Evolutionary conservation across 2,329 filamentous ascomycete genomes (phyloP).

Genomic region (Chaetomium strumarium): DNA sequence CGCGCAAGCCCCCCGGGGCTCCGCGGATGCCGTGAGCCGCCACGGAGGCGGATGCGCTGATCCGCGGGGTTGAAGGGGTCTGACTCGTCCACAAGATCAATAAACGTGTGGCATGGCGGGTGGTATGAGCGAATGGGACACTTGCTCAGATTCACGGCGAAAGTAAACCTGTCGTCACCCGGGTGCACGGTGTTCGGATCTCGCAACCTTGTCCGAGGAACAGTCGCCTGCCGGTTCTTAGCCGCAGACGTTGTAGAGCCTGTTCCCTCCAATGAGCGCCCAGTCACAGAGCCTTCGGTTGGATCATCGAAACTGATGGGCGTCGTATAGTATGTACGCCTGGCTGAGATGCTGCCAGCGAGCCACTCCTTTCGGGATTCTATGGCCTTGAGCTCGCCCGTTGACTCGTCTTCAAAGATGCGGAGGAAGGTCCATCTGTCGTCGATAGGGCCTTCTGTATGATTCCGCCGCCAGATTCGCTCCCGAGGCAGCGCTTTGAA

Average conservation of each 20-base stretch:
- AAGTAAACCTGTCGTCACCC: conserved; percentile 38
- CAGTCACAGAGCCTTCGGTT: neutral
- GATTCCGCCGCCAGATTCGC: conserved; percentile 58
- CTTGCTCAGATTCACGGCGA: conserved; percentile 45
- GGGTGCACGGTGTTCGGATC: conserved; percentile 43
- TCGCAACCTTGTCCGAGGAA: conserved; percentile 24
- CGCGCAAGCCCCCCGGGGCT: conserved; percentile 12
- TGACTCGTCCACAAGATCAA: conserved; percentile 54
- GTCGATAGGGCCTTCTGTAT: conserved; percentile 65
- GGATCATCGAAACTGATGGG: conserved; percentile 39
- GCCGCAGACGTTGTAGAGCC: neutral
- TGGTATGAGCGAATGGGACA: conserved; percentile 53
- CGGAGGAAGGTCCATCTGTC: conserved; percentile 66
- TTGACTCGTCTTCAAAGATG: conserved; percentile 54
- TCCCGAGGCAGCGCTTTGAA: conserved; percentile 40
- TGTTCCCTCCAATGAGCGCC: neutral
- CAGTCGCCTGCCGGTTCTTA: neutral
- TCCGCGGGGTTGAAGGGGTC: conserved; percentile 28
- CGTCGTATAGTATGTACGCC: conserved; percentile 61
- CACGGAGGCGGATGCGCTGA: conserved; percentile 43
- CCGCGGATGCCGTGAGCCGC: conserved; percentile 36
- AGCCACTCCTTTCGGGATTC: conserved; percentile 67
- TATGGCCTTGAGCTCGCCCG: conserved; percentile 53
- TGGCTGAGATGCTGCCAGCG: conserved; percentile 45
- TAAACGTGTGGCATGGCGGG: conserved; percentile 44